Conservation (phyloP, 2,329 filamentous ascomycete genomes). For the Bipolaris victoriae region DNA sequence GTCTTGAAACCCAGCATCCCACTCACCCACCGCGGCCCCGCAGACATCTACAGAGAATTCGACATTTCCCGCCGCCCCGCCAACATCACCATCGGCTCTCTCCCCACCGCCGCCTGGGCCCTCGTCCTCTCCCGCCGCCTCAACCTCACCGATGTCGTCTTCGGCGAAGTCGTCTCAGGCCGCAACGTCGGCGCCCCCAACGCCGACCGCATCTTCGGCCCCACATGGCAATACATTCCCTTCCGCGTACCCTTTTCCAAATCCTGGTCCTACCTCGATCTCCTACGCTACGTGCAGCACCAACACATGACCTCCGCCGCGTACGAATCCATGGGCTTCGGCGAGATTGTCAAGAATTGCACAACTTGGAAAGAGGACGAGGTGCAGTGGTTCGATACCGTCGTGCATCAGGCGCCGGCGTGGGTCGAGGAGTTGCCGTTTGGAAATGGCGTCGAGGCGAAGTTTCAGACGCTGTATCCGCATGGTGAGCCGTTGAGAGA, state of each 20-base stretch:
- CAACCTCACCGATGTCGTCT: conserved; percentile 63
- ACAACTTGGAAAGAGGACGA: conserved; percentile 39
- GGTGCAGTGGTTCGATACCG: conserved; percentile 45
- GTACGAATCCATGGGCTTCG: conserved; percentile 48
- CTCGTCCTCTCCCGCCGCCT: conserved; percentile 65
- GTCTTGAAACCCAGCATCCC: conserved; percentile 44
- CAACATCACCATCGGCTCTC: conserved; percentile 67
- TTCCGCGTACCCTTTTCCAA: conserved; percentile 64
- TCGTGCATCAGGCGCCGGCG: conserved; percentile 52
- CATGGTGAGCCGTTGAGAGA: conserved; percentile 46
- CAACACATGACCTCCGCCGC: conserved; percentile 43
- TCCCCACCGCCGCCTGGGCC: conserved; percentile 72
- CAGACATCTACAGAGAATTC: conserved; percentile 42
- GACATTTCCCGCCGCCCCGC: conserved; percentile 53
- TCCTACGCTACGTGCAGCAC: conserved; percentile 45
- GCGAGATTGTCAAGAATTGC: conserved; percentile 44
- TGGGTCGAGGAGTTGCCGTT: conserved; percentile 64
- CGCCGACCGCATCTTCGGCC: conserved; percentile 65
- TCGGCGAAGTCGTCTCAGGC: conserved; percentile 70
- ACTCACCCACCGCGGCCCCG: conserved; percentile 35
- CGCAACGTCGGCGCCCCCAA: conserved; percentile 64
- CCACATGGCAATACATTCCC: conserved; percentile 71
- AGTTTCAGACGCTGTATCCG: conserved; percentile 65
- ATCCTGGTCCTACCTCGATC: conserved; percentile 51
- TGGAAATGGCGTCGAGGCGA: conserved; percentile 39